These are phyloP conservation scores for Achaetomiella virescens DNA, from an alignment of 495 filamentous ascomycete genomes.

Conservation along the genomic window DNA sequence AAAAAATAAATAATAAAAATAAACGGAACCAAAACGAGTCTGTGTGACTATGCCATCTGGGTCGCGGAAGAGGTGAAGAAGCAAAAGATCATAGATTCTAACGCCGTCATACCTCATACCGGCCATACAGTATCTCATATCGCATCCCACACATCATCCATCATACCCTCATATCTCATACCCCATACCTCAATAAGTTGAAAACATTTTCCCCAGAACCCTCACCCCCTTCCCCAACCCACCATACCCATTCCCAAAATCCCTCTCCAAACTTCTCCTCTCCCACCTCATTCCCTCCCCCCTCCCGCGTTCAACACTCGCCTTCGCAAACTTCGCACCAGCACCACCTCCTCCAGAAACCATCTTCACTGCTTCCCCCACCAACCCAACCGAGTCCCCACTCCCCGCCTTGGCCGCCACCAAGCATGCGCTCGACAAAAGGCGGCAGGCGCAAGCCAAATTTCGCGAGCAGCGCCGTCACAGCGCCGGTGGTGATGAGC, in stretches of 20 bases:
- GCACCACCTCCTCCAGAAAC: conserved; percentile 25
- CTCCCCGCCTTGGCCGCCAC: conserved; percentile 49
- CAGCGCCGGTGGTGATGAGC: conserved; percentile 70
- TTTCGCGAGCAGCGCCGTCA: conserved; percentile 63
- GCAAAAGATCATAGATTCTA: too few species aligned
- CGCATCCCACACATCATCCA: too few species aligned
- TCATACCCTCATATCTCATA: too few species aligned
- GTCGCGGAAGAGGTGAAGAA: too few species aligned
- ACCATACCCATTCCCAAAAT: conserved; percentile 21
- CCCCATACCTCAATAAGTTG: too few species aligned
- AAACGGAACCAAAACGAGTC: too few species aligned
- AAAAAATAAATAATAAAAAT: too few species aligned
- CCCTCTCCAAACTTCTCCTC: conserved; percentile 36
- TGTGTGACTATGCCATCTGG: too few species aligned
- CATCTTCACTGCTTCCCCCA: conserved; percentile 45
- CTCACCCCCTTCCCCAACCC: conserved; percentile 46
- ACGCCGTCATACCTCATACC: too few species aligned
- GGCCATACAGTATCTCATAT: too few species aligned
- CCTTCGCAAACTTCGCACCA: neutral
- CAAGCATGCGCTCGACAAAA: conserved; percentile 49
- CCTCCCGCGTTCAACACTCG: conserved; percentile 24
- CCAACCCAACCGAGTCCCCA: conserved; percentile 46
- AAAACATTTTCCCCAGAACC: conserved; percentile 60
- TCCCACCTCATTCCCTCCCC: conserved; percentile 37
- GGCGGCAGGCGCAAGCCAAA: conserved; percentile 70